These are phyloP conservation scores for Exophiala sp. DNA, from an alignment of 2,329 filamentous ascomycete species.

Conservation along the genomic window DNA sequence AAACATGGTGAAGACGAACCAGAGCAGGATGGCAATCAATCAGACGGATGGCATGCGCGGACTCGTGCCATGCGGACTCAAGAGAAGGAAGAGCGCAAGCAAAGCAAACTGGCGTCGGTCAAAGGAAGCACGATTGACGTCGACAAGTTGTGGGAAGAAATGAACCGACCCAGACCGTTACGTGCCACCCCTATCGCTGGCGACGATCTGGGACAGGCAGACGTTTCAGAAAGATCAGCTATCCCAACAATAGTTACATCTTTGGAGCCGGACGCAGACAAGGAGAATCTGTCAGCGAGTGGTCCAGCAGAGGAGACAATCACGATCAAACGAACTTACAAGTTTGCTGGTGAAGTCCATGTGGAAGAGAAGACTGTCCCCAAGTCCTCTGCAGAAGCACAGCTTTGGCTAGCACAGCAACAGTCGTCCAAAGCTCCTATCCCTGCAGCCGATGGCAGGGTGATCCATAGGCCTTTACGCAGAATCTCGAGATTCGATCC, in stretches of 20 bases:
- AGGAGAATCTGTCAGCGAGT: slow-evolving; percentile 24
- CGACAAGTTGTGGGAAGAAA: slow-evolving; percentile 52
- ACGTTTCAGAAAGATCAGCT: background rate
- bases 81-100: slow-evolving; percentile 49
- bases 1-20: slow-evolving; percentile 33
- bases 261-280: slow-evolving; percentile 21
- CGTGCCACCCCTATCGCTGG: slow-evolving; percentile 14
- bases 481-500: slow-evolving; percentile 47
- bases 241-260: background rate
- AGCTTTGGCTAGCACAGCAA: slow-evolving; percentile 49
- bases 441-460: slow-evolving; percentile 25
- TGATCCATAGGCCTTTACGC: slow-evolving; percentile 38
- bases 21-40: slow-evolving; percentile 34
- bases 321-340: slow-evolving; percentile 56
- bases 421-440: slow-evolving; percentile 32
- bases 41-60: slow-evolving; percentile 38
- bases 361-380: slow-evolving; percentile 53
- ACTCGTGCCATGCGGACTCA: slow-evolving; percentile 52
- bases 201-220: slow-evolving; percentile 14
- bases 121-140: slow-evolving; percentile 55
- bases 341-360: slow-evolving; percentile 55
- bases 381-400: slow-evolving; percentile 54
- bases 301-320: slow-evolving; percentile 43
- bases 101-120: slow-evolving; percentile 44
- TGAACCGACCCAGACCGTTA: slow-evolving; percentile 40